Evolutionary conservation across 2,329 filamentous ascomycete genomes (phyloP), one percentile per base, ranked within the genome.

Genomic region (Xylariaceae sp.): DNA sequence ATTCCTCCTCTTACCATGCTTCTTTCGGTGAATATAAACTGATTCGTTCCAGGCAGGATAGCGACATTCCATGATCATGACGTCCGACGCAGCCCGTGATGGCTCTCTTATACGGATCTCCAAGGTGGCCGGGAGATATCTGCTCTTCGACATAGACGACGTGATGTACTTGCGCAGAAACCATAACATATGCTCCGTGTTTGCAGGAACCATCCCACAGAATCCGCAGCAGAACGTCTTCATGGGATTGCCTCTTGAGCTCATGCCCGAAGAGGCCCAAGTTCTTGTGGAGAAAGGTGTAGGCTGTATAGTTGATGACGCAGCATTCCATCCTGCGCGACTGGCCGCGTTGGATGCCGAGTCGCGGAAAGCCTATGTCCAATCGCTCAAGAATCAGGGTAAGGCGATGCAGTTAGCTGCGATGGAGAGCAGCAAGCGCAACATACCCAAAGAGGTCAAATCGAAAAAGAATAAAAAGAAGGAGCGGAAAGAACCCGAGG

Each of bases 161-260:
- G 83, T 88, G 44, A 81, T 84, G 53, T 76, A 83, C 60, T 71
- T 95, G 47, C 85, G 92, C 50, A 80, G 85, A 46, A 71, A 79
- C 53, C 77, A 95, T 67, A 81, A 87, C 60, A 88, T 95, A 54
- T 89, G 85, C 56, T 88, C 88, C 47, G 83, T 92, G 21, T 73
- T 95, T 39, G 81, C 86, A 43, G 92, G 92, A 41, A 89, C 86
- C 6, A 79, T 95, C 19, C 90, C 92, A 2, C 89, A 97, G 64
- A 83, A 88, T 41, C 88, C 89, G 5, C 90, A 94, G 53, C 92
- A 98, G 65, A 97, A 95, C 65, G 76, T 95, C 41, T 97, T 97
- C 59, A 76, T 90, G 42, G 87, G 89, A 31, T 67, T 97, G 34
- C 92, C 92, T 3, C 67, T 97, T 17, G 85, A 96, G 68, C 71